Evolutionary conservation across 768 basidiomycete species (phyloP).

Genomic region (Xerocomellus dryophilus): DNA sequence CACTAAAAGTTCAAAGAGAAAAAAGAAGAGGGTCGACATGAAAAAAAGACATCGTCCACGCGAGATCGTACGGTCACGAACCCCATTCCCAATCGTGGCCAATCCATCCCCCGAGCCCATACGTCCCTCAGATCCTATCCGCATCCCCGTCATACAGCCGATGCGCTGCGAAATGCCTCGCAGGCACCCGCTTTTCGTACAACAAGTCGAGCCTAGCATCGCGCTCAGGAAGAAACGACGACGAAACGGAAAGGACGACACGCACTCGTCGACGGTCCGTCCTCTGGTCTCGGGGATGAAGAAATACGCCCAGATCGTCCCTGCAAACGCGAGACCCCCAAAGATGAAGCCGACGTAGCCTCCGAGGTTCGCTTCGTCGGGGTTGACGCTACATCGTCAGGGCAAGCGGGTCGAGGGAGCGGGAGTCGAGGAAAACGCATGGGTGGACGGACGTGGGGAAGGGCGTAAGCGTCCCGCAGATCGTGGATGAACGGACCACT

Average conservation of each 20-base stretch:
- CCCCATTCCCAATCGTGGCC: no score
- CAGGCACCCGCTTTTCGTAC: constrained; percentile 30
- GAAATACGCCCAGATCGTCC: constrained; percentile 25
- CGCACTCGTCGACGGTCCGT: constrained; percentile 31
- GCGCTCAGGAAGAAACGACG: background rate
- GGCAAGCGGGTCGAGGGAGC: background rate
- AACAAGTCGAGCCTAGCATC: constrained; percentile 27
- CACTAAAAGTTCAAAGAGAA: no score
- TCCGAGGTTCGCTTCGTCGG: constrained; percentile 25
- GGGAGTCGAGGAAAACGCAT: background rate
- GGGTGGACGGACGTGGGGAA: no score
- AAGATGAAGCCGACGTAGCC: constrained; percentile 31
- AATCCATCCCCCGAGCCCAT: no score
- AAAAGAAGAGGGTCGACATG: no score
- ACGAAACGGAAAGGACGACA: background rate
- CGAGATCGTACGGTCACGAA: no score
- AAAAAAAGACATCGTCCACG: no score
- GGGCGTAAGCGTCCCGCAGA: background rate
- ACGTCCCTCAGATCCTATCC: background rate
- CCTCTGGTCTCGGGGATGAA: constrained; percentile 29
- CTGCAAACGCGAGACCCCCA: constrained; percentile 22
- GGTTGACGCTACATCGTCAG: constrained; percentile 20
- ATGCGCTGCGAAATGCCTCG: constrained; percentile 24
- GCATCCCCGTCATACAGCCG: constrained; percentile 9
- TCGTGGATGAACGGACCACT: background rate